These are phyloP conservation scores for Cladorrhinum sp. DNA, from an alignment of 2,329 filamentous ascomycete genomes.

Conservation along the genomic window DNA sequence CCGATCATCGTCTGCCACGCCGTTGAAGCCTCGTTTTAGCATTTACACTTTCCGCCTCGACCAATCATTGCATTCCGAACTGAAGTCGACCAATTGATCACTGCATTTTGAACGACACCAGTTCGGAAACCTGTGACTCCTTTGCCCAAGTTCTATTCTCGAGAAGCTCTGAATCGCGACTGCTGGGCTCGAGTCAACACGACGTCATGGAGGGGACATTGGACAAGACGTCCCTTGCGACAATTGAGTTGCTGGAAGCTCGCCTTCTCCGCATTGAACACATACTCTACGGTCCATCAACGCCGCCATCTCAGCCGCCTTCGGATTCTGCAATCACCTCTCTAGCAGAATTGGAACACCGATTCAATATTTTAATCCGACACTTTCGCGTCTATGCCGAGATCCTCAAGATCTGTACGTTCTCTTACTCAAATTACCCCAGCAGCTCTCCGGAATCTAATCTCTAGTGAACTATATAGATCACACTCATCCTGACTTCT, in stretches of 20 bases:
- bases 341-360: constrained; percentile 51
- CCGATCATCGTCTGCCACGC: constrained; percentile 1
- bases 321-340: constrained; percentile 41
- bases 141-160: not conserved
- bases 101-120: not conserved
- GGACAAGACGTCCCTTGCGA: constrained; percentile 53
- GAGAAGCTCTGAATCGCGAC: not conserved
- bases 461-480: constrained; percentile 36
- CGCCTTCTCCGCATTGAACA: constrained; percentile 60
- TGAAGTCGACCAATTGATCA: no score
- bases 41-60: not conserved
- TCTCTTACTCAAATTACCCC: not conserved
- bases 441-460: not conserved
- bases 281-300: constrained; percentile 49
- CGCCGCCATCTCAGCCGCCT: constrained; percentile 33
- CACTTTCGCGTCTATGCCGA: constrained; percentile 56
- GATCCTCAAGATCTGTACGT: constrained; percentile 58
- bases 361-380: constrained; percentile 49
- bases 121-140: not conserved
- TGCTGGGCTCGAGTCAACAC: not conserved
- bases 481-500: constrained; percentile 52
- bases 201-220: constrained; percentile 35
- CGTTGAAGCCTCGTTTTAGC: not conserved
- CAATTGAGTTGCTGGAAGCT: constrained; percentile 55
- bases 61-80: not conserved